A percentile compares a stretch with the other conserved stretches of the same genome.
These are phyloP conservation scores for Cicer judaicum DNA, from an alignment of 306 rosid genomes.

Conservation along the genomic window DNA sequence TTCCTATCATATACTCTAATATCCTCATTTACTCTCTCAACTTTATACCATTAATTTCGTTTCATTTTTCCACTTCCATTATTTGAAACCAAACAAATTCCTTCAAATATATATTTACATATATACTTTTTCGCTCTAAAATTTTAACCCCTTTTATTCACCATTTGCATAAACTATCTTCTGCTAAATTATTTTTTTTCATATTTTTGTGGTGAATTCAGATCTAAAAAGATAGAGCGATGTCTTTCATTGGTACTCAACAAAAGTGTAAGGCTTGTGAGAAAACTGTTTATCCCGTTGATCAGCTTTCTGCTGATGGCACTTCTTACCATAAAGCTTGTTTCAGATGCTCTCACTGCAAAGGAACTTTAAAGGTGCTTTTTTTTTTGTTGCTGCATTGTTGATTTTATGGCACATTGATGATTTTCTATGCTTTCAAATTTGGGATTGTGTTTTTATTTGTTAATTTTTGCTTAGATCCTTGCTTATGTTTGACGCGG, in stretches of 20 bases:
- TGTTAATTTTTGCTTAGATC: slow-evolving; percentile 34
- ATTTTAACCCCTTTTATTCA: slow-evolving; percentile 2
- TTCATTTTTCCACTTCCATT: not conserved
- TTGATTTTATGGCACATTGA: slow-evolving; percentile 33
- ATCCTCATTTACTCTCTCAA: slow-evolving; percentile 25
- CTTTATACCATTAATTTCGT: slow-evolving; percentile 28
- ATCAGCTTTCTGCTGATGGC: slow-evolving; percentile 93
- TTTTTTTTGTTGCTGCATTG: slow-evolving; percentile 10
- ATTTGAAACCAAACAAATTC: too few relatives aligned
- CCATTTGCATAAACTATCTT: too few relatives aligned
- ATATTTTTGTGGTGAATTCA: slow-evolving; percentile 40
- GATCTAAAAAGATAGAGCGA: slow-evolving; percentile 66
- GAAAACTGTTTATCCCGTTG: slow-evolving; percentile 93
- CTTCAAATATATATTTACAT: too few relatives aligned
- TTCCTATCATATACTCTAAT: not conserved
- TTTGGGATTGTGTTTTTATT: not conserved
- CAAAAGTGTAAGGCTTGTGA: slow-evolving; percentile 94
- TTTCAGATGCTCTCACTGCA: slow-evolving; percentile 96
- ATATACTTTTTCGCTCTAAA: not conserved
- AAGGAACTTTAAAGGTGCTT: slow-evolving; percentile 88
- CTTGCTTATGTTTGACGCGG: slow-evolving; percentile 32
- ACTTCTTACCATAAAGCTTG: slow-evolving; percentile 86
- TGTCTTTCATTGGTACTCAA: slow-evolving; percentile 91
- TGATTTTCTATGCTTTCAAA: not conserved
- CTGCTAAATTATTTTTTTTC: too few relatives aligned